Base-by-base conservation (phyloP, 192 early-diverging fungal species). In the Backusella westeae region DNA sequence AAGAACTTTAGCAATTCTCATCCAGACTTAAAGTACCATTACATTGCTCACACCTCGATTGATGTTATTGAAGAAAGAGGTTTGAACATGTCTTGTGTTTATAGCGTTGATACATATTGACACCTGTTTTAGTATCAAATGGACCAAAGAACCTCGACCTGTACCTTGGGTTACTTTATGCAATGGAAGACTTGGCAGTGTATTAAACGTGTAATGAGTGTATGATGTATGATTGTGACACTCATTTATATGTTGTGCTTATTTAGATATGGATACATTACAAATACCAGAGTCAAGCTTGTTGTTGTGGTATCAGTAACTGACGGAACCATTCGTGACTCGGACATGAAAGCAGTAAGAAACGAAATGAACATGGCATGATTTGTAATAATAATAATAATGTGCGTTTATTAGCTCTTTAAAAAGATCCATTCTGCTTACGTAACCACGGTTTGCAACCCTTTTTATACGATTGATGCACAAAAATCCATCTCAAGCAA, bases 1-100 rank as follows among this genome's bases (percentile, higher is more conserved):
- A 90, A 91, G 74, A 94, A 89, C 77, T 94, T 93, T 81, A 92
- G 89, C 78, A 80, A 83, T 19, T 79, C 87, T 63, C 90, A 94
- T 72, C 88, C 90, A 6, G 92, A 95, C 77, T 88, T 96, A 26
- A 94, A 96, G 77, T 96, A 92, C 82, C 94, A 96, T 85, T 96
- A 95, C 77, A 81, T 96, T 79, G 94, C 93, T n/a, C 94, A 96
- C 75, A 96, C 95, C 1, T 93, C 95, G 0, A 91, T 90, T 78
- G 96, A 98, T 83, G 87, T 96, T 6, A 93, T 98, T 77, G 96
- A 96, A 72, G 94, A 95, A 83, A 80, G 92, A 86, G 89, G 93
- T 91, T 56, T 23, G 44, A 14, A 80, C 41, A 23, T 35, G 19
- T 32, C 32, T 3, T 15, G 34, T 34, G n/a, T 63, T 19, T 7